Conservation (phyloP, 495 filamentous ascomycete genomes). For the Tuber borchii region DNA sequence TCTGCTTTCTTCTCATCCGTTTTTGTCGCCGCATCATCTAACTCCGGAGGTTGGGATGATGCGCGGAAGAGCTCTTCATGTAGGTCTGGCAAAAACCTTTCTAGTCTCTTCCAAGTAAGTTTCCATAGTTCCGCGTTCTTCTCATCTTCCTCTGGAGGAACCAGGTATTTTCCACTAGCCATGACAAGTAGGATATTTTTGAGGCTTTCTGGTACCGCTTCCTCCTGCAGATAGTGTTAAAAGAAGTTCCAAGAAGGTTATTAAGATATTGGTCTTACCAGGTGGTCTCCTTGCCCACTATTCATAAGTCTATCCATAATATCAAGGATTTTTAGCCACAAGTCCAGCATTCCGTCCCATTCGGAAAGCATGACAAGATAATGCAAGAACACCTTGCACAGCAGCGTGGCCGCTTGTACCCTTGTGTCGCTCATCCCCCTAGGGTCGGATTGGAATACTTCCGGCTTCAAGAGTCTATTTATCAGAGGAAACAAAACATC, state of each 20-base stretch:
- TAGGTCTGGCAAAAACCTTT: conserved; percentile 80
- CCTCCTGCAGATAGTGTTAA: conserved; percentile 54
- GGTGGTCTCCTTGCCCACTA: conserved; percentile 81
- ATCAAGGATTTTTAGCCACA: conserved; percentile 88
- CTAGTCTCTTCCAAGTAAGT: conserved; percentile 81
- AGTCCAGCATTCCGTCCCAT: conserved; percentile 84
- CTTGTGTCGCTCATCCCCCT: conserved; percentile 92
- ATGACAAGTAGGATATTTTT: conserved; percentile 97
- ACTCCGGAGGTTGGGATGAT: conserved; percentile 20
- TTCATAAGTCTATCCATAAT: conserved; percentile 97
- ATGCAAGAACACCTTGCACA: conserved; percentile 93
- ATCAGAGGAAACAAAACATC: conserved; percentile 96
- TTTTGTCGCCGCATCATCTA: background rate
- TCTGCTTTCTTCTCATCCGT: conserved; percentile 16
- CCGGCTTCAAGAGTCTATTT: conserved; percentile 78
- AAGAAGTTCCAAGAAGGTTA: background rate
- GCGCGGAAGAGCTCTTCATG: conserved; percentile 45
- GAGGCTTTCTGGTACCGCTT: conserved; percentile 88
- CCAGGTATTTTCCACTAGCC: conserved; percentile 79
- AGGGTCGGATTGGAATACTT: conserved; percentile 88
- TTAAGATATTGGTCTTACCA: conserved; percentile 52
- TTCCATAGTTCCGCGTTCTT: conserved; percentile 59
- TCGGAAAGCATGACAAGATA: conserved; percentile 78
- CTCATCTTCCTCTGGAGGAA: conserved; percentile 59
- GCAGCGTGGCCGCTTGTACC: conserved; percentile 80